Base-by-base conservation (phyloP, 2,329 filamentous ascomycete species). In the Coccinonectria pachysandricola region DNA sequence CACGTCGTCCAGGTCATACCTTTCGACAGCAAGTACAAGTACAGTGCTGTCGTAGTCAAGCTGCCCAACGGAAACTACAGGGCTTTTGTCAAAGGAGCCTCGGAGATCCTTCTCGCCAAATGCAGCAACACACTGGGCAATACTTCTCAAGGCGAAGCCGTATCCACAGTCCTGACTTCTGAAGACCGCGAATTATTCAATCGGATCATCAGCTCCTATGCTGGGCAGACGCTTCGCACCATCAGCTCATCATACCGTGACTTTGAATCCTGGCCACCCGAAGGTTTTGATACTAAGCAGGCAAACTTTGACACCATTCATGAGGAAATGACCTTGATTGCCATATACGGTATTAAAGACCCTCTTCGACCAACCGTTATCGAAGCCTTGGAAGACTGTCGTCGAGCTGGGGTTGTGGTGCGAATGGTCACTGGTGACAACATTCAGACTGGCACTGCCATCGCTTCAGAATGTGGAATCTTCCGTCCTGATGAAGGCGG, bases 191-290 rank as follows among this genome's bases (percentile, higher is more conserved):
- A 72, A 22, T 62, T 60, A 1, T 53, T 78, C 18, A 61, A 62
- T 27, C 46, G 57, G 17, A 53, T 71, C 29, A 79, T 79, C 39
- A 65, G 68, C 27, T 59, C 62, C 4, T 79, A 78, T 37, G 74
- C 75, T 10, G 63, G 62, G 7, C 62, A 72, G 22, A 84, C 79
- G 10, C 67, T 86, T 11, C 74, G 81, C 30, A 85, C 79, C 2
- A 85, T 86, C 32, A 78, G 69, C 14, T 63, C 85, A 36, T 64
- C 80, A 8, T 85, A 82, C 52, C 70, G 71, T 24, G 81, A 87
- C 39, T 84, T 79, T 34, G 64, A 75, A 26, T 60, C 57, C 27
- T 85, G 79, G 79, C 80, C 80, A 16, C 77, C 65, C 12, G 71
- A 78, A 35, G 60, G 68, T 25, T 74, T 66, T n/a, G 56, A 68